Percentiles rank a stretch among this genome's conserved stretches.
phyloP scores from a whole-genome alignment of 768 basidiomycete genomes.

The Leccinum longicurvipes region DNA sequence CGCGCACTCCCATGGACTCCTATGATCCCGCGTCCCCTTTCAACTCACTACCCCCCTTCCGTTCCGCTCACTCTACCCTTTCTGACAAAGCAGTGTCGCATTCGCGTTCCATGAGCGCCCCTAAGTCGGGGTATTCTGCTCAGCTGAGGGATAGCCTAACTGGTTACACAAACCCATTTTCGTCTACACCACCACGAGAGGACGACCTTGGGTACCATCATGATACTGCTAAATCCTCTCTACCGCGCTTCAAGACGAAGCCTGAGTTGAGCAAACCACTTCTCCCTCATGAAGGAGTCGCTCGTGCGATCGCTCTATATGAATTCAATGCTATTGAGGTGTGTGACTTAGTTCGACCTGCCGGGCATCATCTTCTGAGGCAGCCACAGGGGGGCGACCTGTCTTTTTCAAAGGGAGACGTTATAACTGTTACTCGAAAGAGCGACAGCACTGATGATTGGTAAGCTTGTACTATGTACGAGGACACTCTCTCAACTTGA shows the following conservation, averaged over 20 bases:
- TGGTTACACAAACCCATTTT: conserved; percentile 30
- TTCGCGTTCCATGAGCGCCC: conserved; percentile 35
- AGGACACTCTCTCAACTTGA: not conserved
- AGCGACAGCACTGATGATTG: conserved; percentile 74
- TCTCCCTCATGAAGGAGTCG: conserved; percentile 56
- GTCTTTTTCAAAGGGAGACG: conserved; percentile 72
- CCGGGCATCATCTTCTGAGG: conserved; percentile 4
- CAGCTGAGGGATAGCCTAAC: not conserved
- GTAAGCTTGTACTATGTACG: conserved; percentile 34
- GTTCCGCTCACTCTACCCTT: conserved; percentile 29
- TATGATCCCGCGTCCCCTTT: conserved; percentile 36
- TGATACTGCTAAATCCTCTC: conserved; percentile 10
- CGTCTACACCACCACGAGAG: conserved; percentile 20
- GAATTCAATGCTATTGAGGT: conserved; percentile 75
- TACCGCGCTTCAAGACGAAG: conserved; percentile 43
- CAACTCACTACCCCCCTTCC: conserved; percentile 35
- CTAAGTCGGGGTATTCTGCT: conserved; percentile 19
- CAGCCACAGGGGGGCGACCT: conserved; percentile 63
- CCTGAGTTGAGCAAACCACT: conserved; percentile 49
- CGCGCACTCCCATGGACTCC: conserved; percentile 20
- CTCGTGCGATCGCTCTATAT: conserved; percentile 70
- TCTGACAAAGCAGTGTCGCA: conserved; percentile 30
- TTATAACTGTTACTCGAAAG: conserved; percentile 66
- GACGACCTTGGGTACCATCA: conserved; percentile 15
- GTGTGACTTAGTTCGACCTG: conserved; percentile 12